Evolutionary conservation across 2,329 filamentous ascomycete species (phyloP).

Genomic region (Dactylellina leptospora): DNA sequence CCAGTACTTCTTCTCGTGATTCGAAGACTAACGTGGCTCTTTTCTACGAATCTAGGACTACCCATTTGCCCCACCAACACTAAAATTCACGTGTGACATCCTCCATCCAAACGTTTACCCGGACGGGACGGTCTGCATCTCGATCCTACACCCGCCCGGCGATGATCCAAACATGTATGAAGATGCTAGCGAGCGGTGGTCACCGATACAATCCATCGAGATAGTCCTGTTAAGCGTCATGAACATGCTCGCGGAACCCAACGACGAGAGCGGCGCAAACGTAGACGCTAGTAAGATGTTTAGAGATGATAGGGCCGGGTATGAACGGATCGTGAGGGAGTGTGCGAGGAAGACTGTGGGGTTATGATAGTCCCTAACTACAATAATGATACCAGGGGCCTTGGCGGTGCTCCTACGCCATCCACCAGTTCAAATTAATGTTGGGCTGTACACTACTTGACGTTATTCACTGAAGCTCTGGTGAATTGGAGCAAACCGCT

Average conservation of each 20-base stretch:
- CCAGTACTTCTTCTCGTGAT: background rate
- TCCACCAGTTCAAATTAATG: background rate
- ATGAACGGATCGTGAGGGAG: conserved; percentile 84
- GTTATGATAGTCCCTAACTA: conserved; percentile 64
- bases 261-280: conserved; percentile 95
- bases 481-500: too few relatives aligned
- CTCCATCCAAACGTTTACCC: conserved; percentile 98
- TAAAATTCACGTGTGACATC: conserved; percentile 93
- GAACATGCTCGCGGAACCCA: conserved; percentile 97
- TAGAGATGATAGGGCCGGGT: conserved; percentile 82
- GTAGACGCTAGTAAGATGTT: conserved; percentile 97
- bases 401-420: background rate
- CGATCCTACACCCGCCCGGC: conserved; percentile 94
- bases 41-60: conserved; percentile 70
- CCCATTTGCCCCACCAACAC: conserved; percentile 91
- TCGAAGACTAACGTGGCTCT: background rate
- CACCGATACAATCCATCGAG: conserved; percentile 94
- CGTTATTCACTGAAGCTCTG: background rate
- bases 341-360: conserved; percentile 82
- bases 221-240: conserved; percentile 97
- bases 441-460: background rate
- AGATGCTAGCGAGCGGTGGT: conserved; percentile 93
- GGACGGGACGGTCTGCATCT: conserved; percentile 93
- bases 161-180: conserved; percentile 99
- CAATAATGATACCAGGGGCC: background rate